Evolutionary conservation across 2,329 filamentous ascomycete genomes (phyloP), one percentile per base, ranked within the genome.

Genomic region (Phaeosphaeriaceae sp.): DNA sequence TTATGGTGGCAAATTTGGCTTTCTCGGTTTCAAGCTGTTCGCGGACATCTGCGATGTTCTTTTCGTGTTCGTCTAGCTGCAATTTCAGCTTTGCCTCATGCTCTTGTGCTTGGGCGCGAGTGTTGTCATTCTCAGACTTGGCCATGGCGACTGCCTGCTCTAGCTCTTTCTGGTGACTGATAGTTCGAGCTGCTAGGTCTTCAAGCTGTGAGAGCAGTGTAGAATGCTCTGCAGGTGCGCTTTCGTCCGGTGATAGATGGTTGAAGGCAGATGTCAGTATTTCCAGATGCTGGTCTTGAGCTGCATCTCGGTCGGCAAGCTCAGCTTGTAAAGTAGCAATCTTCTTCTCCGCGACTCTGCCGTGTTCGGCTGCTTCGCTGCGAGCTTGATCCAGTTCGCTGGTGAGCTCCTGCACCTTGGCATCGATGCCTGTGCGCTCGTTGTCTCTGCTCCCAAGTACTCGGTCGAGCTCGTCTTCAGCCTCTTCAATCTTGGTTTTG

Each of bases 391-490:
- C 87, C 17, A 96, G 79, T 67, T 97, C 91, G 17, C 85, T 81
- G 68, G 93, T 86, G 1, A 97, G 83, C 9, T 83, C 81, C 47
- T 87, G 87, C 31, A 93, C 81, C 57, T 84, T 88, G 48, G 90
- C 86, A 61, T 94, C 89, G 46, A 89, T 84, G 2, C 85, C 85
- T 3, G 86, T 87, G 70, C 89, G 91, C 69, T 95, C 91, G 66
- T 96, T 89, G 65, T 97, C 92, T 45, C 91, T 86, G 42, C 91
- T 93, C 68, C 92, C 92, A 44, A 92, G 85, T 54, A 94, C 86
- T 58, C 92, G 86, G 68, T 97, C 93, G 51, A 98, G 86, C 72
- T 97, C 93, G 69, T 97, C 93, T 77, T 99, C 95, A 6, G 91
- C 85, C 67, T 98, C 92, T 72, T 98, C 95, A 0, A 95, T 82